Evolutionary conservation across 2,329 filamentous ascomycete species (phyloP), one percentile per base, ranked within the genome.

Genomic region (Monilinia vaccinii-corymbosi): DNA sequence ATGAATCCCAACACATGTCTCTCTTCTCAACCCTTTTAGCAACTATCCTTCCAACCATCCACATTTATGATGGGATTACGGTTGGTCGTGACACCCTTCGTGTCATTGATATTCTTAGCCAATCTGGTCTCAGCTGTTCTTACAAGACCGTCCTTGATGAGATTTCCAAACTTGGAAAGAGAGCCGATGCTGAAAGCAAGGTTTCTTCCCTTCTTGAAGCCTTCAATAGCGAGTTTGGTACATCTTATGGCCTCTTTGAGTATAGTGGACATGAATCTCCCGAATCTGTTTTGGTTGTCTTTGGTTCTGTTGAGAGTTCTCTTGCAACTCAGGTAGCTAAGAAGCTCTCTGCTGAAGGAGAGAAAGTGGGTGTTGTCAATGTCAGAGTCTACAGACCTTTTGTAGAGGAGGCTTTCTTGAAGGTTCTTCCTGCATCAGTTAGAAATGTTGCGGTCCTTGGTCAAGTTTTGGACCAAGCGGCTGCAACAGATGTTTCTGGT

Each of bases 341-440:
- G 47, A 84, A 86, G 45, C 79, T 97, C 50, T 82, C 88, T 34
- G 81, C 83, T 64, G 81, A 87, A 64, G 91, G 87, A 65, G 81
- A 82, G 71, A 90, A 86, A 76, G 83, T 97, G 63, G 94, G 94
- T 68, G 88, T 93, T 44, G 80, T 99, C 74, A 93, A 90, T 69
- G 93, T 97, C 50, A 88, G 94, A 65, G 81, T 99, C 59, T 99
- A 97, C 79, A 85, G 93, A 47, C 94, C 94, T 18, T 97, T 99
- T 71, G 84, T 94, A 36, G 94, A 99, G 76, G 91, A 97, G 72
- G 89, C 90, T 56, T 97, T 99, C 80, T 78, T 97, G 64, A 85
- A 87, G 66, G 82, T 83, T 13, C 81, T 99, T 32, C 91, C 94
- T 38, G 79, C 84, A 66, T 88, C 88, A 40, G 83, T 86, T 50